phyloP scores from a whole-genome alignment of 1,284 basidiomycete species.

The Sporisorium iseilematis-ciliati region DNA sequence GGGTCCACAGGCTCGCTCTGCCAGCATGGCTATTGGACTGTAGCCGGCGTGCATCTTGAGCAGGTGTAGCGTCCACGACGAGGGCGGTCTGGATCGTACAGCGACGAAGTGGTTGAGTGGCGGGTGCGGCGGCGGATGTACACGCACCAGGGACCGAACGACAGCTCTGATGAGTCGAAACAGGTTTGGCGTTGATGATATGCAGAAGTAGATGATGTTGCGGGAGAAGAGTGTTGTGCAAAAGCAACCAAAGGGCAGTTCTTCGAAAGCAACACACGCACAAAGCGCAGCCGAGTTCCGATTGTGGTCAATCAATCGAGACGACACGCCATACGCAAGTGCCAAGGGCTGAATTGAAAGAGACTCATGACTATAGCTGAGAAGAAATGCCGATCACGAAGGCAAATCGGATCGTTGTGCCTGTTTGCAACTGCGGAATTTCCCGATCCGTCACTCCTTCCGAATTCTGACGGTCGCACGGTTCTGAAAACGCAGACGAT shows the following conservation, averaged over 20 bases:
- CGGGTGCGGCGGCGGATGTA: neutral
- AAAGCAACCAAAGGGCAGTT: neutral
- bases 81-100: constrained; percentile 14
- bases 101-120: constrained; percentile 16
- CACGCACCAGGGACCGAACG: constrained; percentile 4
- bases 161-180: constrained; percentile 10
- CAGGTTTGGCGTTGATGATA: constrained; percentile 7
- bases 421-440: constrained; percentile 1
- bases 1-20: constrained; percentile 54
- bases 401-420: neutral
- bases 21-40: constrained; percentile 50
- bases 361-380: neutral
- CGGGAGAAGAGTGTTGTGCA: neutral
- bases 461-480: constrained; percentile 22
- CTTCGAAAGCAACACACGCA: constrained; percentile 11
- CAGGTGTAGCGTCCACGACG: constrained; percentile 7
- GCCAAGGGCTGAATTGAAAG: constrained; percentile 19
- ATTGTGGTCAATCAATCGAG: constrained; percentile 7
- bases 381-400: constrained; percentile 20
- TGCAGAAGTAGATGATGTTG: neutral
- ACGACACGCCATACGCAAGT: too few species aligned
- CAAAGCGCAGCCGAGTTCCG: constrained; percentile 28
- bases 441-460: constrained; percentile 5
- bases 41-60: constrained; percentile 35
- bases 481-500: neutral